Evolutionary conservation across 768 basidiomycete species (phyloP), one percentile per base, ranked within the genome.

Genomic region (Strobilomyces echinocephalus): DNA sequence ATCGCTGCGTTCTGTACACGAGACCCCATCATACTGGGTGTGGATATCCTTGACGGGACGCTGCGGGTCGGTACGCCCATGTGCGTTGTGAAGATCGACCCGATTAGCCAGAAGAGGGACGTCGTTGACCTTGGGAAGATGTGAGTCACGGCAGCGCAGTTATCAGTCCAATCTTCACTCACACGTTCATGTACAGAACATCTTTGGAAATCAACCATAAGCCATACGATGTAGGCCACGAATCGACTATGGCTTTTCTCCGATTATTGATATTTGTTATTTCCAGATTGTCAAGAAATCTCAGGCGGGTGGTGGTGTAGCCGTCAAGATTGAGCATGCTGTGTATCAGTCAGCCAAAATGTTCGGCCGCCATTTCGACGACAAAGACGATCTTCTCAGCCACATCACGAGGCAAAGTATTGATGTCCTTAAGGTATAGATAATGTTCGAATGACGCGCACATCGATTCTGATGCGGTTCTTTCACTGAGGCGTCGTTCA

Each of bases 131-230:
- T 98, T 34, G 97, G 97, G 43, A 95, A 95, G 71, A 88, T 99
- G 95, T 95, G 66, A 70, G 88, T 72, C 14, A 24, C 48, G 21
- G 15, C 12, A 33, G 9, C 30, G 18, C 46, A 40, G 8, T 20
- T 41, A 35, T 46, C 18, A 5, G 8, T 31, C 47, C 49, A 30
- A 41, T 38, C 55, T 51, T 51, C 41, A 59, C 44, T 51, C 41
- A 60, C 46, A 18, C 44, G 14, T 14, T 9, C 26, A 7, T 35
- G 26, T 26, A 24, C 57, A 97, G 95, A 56, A 94, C 97, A 1
- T 97, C 93, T 5, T 74, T 98, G 64, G 95, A 99, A 72, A 97
- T 97, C 69, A 98, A 99, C 67, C 95, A 98, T 75, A 97, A 95
- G 69, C 70, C 84, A 2, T 75, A 76, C 49, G 95, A 97, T 21